phyloP scores from a whole-genome alignment of 176 grass and related monocot genomes.

The Hordeum marinum region DNA sequence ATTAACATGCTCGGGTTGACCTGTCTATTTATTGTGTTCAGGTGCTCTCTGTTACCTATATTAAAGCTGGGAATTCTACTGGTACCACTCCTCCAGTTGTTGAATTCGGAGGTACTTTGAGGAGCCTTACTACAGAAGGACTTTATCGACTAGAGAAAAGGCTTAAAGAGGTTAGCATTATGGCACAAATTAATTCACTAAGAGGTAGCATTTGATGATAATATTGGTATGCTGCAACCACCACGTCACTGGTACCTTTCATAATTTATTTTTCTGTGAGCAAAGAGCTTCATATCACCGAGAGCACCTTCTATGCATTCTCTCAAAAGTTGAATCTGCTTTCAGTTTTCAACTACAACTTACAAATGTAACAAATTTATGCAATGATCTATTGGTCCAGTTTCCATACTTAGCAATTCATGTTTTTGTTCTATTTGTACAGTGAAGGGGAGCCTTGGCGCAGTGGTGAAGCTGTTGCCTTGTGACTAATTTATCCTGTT shows the following conservation, averaged over 20 bases:
- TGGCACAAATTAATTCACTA: background rate
- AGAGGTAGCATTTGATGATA: background rate
- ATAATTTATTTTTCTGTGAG: background rate
- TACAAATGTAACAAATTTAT: background rate
- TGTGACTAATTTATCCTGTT: no score
- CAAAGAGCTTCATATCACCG: background rate
- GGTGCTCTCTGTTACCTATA: slow-evolving; percentile 82
- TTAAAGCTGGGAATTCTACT: slow-evolving; percentile 53
- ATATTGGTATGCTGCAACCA: background rate
- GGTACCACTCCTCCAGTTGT: slow-evolving; percentile 52
- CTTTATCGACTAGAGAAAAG: slow-evolving; percentile 60
- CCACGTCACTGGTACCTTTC: background rate
- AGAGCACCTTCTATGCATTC: background rate
- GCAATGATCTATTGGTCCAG: background rate
- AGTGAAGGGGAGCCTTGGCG: no score
- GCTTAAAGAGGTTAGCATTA: slow-evolving; percentile 54
- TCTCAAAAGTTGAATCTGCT: background rate
- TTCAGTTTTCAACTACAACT: background rate
- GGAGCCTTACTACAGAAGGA: slow-evolving; percentile 87
- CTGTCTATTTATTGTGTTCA: slow-evolving; percentile 28
- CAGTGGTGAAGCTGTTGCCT: no score
- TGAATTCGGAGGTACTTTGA: slow-evolving; percentile 91
- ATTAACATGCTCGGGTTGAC: background rate
- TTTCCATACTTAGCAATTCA: background rate
- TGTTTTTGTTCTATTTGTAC: background rate